phyloP scores from a whole-genome alignment of 805 yeast species.

The Wickerhamiella kazuoi region DNA sequence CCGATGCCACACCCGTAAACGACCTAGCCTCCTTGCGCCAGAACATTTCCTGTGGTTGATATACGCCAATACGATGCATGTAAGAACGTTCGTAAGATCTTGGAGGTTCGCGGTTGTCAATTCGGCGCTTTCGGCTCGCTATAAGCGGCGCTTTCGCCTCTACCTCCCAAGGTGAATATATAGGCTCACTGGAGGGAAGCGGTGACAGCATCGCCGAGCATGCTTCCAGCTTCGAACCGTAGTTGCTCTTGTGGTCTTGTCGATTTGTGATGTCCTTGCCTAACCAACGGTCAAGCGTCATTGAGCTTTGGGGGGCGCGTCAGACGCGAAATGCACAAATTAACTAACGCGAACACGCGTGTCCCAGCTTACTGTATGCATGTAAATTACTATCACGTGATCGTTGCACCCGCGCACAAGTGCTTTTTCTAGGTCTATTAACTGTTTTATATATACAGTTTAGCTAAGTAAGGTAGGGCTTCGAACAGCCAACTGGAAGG shows the following conservation, averaged over 20 bases:
- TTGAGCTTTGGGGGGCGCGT: not conserved
- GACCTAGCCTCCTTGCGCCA: no score
- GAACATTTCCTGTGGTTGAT: no score
- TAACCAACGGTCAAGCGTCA: not conserved
- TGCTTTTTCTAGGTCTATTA: no score
- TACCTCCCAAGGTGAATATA: no score
- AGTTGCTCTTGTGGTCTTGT: not conserved
- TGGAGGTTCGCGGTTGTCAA: not conserved
- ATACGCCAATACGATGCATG: no score
- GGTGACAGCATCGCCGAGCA: not conserved
- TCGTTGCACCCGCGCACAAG: no score
- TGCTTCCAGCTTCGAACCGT: not conserved
- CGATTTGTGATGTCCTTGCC: not conserved
- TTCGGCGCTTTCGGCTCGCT: not conserved
- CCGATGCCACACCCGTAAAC: no score
- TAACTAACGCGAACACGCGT: not conserved
- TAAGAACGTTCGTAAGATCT: no score
- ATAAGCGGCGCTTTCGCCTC: not conserved
- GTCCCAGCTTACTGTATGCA: not conserved
- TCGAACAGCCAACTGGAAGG: no score
- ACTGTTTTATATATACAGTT: no score
- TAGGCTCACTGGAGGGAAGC: not conserved
- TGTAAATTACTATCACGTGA: not conserved
- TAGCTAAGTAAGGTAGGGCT: no score
- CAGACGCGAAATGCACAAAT: not conserved